phyloP scores from a whole-genome alignment of 1,139 yeast genomes.

The Nakaseomyces delphensis region DNA sequence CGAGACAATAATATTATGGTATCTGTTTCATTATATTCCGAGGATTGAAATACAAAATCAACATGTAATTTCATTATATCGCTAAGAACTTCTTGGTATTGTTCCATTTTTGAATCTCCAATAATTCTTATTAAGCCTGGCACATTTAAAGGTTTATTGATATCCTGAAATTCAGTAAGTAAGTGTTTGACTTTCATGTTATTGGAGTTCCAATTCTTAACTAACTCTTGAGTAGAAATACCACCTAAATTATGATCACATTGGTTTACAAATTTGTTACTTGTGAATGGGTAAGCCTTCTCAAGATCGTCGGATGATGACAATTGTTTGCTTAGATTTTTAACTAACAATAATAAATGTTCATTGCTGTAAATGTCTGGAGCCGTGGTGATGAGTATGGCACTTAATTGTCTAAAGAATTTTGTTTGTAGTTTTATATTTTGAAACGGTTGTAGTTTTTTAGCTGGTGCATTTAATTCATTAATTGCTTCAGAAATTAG shows the following conservation, averaged over 20 bases:
- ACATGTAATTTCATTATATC: not conserved
- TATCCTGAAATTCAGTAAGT: not conserved
- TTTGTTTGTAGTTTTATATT: conserved; percentile 13
- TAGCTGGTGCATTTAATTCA: conserved; percentile 16
- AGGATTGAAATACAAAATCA: not conserved
- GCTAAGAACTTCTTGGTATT: not conserved
- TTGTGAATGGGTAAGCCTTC: not conserved
- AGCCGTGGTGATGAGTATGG: conserved; percentile 9
- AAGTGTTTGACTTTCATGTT: not conserved
- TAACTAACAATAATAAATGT: conserved; percentile 15
- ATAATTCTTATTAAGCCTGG: not conserved
- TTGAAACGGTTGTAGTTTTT: conserved; percentile 14
- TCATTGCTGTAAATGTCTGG: conserved; percentile 13
- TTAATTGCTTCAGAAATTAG: conserved; percentile 12
- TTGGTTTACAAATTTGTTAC: not conserved
- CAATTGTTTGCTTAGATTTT: not conserved
- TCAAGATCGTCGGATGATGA: not conserved
- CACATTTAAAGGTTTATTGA: not conserved
- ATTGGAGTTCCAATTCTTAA: not conserved
- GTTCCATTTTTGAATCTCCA: not conserved
- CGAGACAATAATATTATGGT: not conserved
- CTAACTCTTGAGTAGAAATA: not conserved
- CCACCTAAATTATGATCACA: not conserved
- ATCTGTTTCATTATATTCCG: not conserved
- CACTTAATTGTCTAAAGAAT: conserved; percentile 8